Percentiles rank a stretch among this genome's conserved stretches.
phyloP scores from a whole-genome alignment of 805 yeast genomes.

The Candida nitratophila region DNA sequence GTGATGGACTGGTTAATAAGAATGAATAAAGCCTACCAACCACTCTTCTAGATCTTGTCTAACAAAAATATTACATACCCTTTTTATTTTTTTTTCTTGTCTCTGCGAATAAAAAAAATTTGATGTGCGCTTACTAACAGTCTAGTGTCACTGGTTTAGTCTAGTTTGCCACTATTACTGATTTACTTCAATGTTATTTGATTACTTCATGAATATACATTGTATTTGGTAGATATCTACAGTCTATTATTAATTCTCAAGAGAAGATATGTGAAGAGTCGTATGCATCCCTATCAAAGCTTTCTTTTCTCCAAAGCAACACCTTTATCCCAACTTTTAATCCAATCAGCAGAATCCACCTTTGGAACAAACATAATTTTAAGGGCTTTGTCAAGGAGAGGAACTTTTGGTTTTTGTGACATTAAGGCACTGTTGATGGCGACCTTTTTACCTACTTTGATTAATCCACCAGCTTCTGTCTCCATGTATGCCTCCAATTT shows the following conservation, averaged over 20 bases:
- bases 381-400: constrained; percentile 68
- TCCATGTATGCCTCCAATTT: constrained; percentile 74
- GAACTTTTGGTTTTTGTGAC: constrained; percentile 57
- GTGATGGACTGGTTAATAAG: too few species aligned
- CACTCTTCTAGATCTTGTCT: too few species aligned
- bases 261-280: too few species aligned
- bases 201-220: too few species aligned
- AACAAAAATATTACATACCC: too few species aligned
- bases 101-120: too few species aligned
- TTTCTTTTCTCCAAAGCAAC: constrained; percentile 45
- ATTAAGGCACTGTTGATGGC: constrained; percentile 58
- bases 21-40: too few species aligned
- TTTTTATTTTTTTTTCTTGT: too few species aligned
- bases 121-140: not conserved
- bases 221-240: too few species aligned
- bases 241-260: too few species aligned
- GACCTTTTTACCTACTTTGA: constrained; percentile 76
- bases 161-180: not conserved
- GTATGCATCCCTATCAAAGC: not conserved
- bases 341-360: constrained; percentile 56
- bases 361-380: constrained; percentile 78
- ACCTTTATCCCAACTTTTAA: constrained; percentile 56
- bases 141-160: not conserved
- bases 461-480: constrained; percentile 75
- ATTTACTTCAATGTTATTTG: too few species aligned